Evolutionary conservation across 805 yeast species (phyloP).

Genomic region (Zygosaccharomyces gambellarensis): DNA sequence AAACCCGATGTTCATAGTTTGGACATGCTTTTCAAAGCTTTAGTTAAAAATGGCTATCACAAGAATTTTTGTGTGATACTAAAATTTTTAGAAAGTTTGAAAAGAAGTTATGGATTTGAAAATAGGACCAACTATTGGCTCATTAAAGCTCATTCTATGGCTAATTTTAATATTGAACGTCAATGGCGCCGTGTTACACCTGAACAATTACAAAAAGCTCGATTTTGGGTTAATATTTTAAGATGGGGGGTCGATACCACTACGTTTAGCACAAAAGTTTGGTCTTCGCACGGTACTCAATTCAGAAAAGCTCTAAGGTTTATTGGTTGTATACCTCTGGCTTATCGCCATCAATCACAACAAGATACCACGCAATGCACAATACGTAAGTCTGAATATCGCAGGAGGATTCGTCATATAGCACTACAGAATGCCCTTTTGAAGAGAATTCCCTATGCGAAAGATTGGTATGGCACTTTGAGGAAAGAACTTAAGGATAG

Average conservation of each 20-base stretch:
- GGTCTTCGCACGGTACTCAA: constrained; percentile 10
- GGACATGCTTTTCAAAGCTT: constrained; percentile 34
- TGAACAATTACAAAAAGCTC: constrained; percentile 5
- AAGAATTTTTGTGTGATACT: constrained; percentile 24
- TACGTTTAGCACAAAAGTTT: constrained; percentile 9
- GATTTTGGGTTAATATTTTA: constrained; percentile 3
- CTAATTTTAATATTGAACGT: constrained; percentile 19
- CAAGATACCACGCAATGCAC: neutral
- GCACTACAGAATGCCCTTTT: constrained; percentile 30
- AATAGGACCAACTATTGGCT: constrained; percentile 23
- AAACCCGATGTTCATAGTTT: constrained; percentile 33
- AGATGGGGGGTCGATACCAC: constrained; percentile 10
- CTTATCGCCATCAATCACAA: neutral
- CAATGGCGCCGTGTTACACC: constrained; percentile 6
- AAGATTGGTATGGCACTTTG: constrained; percentile 31
- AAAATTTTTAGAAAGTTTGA: constrained; percentile 20
- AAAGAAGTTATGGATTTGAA: constrained; percentile 8
- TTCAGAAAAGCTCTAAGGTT: constrained; percentile 17
- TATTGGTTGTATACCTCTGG: constrained; percentile 23
- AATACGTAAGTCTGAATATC: constrained; percentile 15
- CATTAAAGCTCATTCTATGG: constrained; percentile 26
- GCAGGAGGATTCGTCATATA: constrained; percentile 18
- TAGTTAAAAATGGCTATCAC: constrained; percentile 35
- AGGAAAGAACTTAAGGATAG: constrained; percentile 31
- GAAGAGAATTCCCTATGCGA: constrained; percentile 31